A percentile compares a stretch with the other conserved stretches of the same genome.
phyloP scores from a whole-genome alignment of 2,329 filamentous ascomycete genomes.

The Colletotrichum lini region DNA sequence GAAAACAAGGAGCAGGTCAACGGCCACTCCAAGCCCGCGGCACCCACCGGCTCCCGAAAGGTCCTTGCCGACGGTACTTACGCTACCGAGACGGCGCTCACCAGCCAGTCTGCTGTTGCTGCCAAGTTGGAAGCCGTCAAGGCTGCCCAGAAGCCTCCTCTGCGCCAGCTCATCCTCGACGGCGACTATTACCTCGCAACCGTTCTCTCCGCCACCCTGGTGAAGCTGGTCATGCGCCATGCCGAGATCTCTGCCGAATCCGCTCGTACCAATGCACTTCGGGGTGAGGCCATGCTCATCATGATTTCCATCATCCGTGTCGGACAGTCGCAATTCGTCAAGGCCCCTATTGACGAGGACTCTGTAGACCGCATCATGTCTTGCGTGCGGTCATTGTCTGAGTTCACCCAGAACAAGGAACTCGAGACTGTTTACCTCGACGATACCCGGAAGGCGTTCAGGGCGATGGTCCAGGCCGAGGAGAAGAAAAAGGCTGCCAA shows the following conservation, averaged over 20 bases:
- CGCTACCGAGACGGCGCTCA: slow-evolving; percentile 95
- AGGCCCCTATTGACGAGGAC: slow-evolving; percentile 96
- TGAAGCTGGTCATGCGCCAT: slow-evolving; percentile 98
- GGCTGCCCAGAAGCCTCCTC: slow-evolving; percentile 94
- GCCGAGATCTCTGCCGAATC: slow-evolving; percentile 90
- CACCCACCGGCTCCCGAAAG: slow-evolving; percentile 87
- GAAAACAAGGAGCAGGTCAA: slow-evolving; percentile 77
- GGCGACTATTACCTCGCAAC: slow-evolving; percentile 97
- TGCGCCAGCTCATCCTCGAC: slow-evolving; percentile 94
- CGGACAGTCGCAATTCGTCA: slow-evolving; percentile 98
- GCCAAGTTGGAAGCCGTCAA: slow-evolving; percentile 97
- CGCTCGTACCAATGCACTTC: slow-evolving; percentile 91
- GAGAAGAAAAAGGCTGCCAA: slow-evolving; percentile 98
- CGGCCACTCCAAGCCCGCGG: slow-evolving; percentile 81
- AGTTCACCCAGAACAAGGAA: slow-evolving; percentile 91
- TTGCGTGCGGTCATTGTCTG: slow-evolving; percentile 91
- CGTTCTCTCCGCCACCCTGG: slow-evolving; percentile 94
- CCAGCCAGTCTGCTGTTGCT: slow-evolving; percentile 89
- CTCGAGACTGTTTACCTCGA: slow-evolving; percentile 93
- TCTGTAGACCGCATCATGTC: slow-evolving; percentile 99
- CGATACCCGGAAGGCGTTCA: slow-evolving; percentile 95
- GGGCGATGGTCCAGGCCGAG: slow-evolving; percentile 96
- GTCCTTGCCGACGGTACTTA: slow-evolving; percentile 98
- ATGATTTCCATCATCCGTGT: slow-evolving; percentile 99
- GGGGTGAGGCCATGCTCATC: slow-evolving; percentile 98